Evolutionary conservation across 1,139 yeast genomes (phyloP), one percentile per base, ranked within the genome.

Genomic region (Pichiaceae sp.): DNA sequence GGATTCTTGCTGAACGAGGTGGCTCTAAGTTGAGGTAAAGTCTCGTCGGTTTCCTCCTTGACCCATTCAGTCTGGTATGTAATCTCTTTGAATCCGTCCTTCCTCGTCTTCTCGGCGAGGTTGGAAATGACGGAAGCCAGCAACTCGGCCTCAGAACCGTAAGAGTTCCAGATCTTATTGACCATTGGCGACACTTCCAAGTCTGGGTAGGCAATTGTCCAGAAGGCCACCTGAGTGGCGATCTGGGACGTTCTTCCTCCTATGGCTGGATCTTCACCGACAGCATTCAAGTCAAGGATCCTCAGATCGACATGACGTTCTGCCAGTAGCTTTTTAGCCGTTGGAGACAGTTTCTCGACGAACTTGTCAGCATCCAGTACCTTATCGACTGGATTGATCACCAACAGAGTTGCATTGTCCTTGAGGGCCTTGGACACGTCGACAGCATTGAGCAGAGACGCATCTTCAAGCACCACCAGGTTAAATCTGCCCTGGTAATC

Each of bases 121-220:
- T 75, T 77, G 44, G 83, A 82, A 50, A 85, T 73, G 33, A 86
- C 93, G 15, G 89, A 81, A 20, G 89, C 93, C 48, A 85, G 72
- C 42, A 85, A 69, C 61, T 85, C 96, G 44, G 85, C 82, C 42
- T 79, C 86, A 41, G 81, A 74, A 38, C 95, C 93, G 45, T 80
- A 79, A 18, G 94, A 81, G 55, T 80, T 84, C 55, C 82, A 75
- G 50, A 86, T 74, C 59, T 80, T 81, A 59, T 85, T 81, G 42
- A 85, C 87, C 48, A 82, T 71, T 33, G 78, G 78, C 35, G 78
- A 80, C 35, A 64, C 57, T 31, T 70, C 69, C 34, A 79, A 68
- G 38, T 71, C 70, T 7, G 87, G 85, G 42, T 70, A 73, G 5
- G 84, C 72, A 30, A 71, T 64, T 47, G 72, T 71, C 95, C 95